Conservation (phyloP, 345 rosid species). For the Camelina sativa region DNA sequence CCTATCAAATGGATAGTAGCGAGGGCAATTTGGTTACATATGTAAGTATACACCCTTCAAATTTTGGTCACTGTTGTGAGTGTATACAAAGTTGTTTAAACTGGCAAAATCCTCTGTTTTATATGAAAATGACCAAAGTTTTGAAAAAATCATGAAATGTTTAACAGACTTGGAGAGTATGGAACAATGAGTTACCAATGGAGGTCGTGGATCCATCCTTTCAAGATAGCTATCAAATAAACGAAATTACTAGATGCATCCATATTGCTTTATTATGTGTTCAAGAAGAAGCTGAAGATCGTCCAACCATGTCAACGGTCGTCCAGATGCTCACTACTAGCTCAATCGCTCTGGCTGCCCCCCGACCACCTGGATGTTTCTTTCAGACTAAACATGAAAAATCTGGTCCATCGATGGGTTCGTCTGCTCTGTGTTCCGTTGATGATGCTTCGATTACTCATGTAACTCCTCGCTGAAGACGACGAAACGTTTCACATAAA, state of each 20-base stretch:
- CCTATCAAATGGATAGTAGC: slow-evolving; percentile 16
- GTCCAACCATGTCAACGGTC: slow-evolving; percentile 52
- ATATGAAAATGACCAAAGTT: neutral
- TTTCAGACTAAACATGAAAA: neutral
- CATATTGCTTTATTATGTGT: slow-evolving; percentile 54
- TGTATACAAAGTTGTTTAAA: neutral
- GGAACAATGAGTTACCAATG: slow-evolving; percentile 40
- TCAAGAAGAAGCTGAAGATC: slow-evolving; percentile 51
- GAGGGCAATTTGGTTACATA: slow-evolving; percentile 30
- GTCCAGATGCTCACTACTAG: slow-evolving; percentile 47
- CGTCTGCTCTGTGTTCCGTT: slow-evolving; percentile 7
- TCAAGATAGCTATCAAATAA: slow-evolving; percentile 38
- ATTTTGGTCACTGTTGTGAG: neutral
- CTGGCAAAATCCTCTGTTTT: neutral
- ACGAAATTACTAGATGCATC: slow-evolving; percentile 52
- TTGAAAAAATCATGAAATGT: neutral
- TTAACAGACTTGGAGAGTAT: slow-evolving; percentile 48
- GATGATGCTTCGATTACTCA: slow-evolving; percentile 3
- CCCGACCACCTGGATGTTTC: slow-evolving; percentile 30
- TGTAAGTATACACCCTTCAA: slow-evolving; percentile 18
- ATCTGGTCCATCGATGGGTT: neutral
- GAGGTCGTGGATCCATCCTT: slow-evolving; percentile 33
- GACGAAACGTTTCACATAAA: neutral
- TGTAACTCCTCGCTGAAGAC: slow-evolving; percentile 17
- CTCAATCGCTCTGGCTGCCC: slow-evolving; percentile 41